Base-by-base conservation (phyloP, 305 asterid species). In the Striga hermonthica region DNA sequence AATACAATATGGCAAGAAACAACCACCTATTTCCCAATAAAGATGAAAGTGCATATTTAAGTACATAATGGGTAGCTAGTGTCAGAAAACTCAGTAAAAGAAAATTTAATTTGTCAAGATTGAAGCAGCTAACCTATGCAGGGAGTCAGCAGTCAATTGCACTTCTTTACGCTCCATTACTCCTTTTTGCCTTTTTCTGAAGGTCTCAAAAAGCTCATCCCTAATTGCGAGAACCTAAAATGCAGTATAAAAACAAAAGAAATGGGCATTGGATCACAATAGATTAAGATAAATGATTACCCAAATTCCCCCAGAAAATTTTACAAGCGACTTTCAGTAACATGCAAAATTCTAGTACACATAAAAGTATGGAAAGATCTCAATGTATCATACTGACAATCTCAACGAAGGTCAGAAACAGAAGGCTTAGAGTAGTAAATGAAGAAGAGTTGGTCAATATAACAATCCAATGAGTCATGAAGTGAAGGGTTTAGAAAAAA, bases 121-220 rank as follows among this genome's bases (percentile, higher is more conserved):
- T 65, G 43, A 66, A 65, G 61, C 45, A 67, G 74, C 78, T 64
- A 76, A 90, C 99, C 97, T 93, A 70, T 84, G 99, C 38, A 93
- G 83, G 49, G 99, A 86, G 75, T 93, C 89, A 57, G 95, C 82
- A 37, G 97, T 93, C 87, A 93, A 65, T 74, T 90, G 95, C 75
- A 90, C 95, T 82, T 90, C 97, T 80, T 84, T 86, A 73, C 82
- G 94, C 66, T 84, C 95, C 96, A 93, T 93, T 61, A 77, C 95
- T 61, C 96, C 95, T 75, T 90, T 93, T 64, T 93, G 86, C 82
- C 99, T 86, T 75, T 93, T 93, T 77, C 91, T 76, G 70, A 93
- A 93, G 37, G 99, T 93, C 87, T 93, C 95, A 70, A 93, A 90
- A 74, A 93, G 96, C 75, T 93, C 99, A 56, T 90, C 90, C 76